These are phyloP conservation scores for Ophiorrhiza pumila DNA, from an alignment of 257 asterid species.

Conservation along the genomic window DNA sequence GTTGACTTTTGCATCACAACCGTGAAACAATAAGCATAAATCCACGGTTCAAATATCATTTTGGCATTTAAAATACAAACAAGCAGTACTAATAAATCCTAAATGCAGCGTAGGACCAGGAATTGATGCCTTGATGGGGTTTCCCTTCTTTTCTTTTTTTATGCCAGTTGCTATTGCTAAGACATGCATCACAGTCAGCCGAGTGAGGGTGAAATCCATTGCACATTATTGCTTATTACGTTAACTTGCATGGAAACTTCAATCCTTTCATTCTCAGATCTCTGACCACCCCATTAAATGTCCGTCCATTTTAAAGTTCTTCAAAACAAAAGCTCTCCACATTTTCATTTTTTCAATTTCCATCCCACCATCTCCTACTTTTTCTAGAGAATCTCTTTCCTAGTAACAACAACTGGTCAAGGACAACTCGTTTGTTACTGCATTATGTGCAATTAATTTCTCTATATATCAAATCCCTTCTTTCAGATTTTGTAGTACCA, in stretches of 20 bases:
- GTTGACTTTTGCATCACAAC: conserved; percentile 36
- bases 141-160: conserved; percentile 21
- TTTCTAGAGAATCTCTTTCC: background rate
- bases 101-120: conserved; percentile 34
- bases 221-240: conserved; percentile 15
- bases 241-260: conserved; percentile 35
- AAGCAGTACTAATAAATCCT: background rate
- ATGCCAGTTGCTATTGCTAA: conserved; percentile 12
- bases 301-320: conserved; percentile 16
- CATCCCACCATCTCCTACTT: background rate
- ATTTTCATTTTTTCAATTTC: background rate
- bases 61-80: conserved; percentile 26
- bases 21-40: conserved; percentile 4
- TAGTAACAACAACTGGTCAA: background rate
- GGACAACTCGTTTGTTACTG: background rate
- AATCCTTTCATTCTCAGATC: conserved; percentile 30
- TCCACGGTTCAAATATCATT: conserved; percentile 12
- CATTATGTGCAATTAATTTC: background rate
- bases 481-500: background rate
- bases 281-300: conserved; percentile 37
- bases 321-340: conserved; percentile 6
- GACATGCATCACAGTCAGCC: conserved; percentile 25
- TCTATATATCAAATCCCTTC: background rate
- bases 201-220: background rate
- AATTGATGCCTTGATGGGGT: background rate